phyloP scores from a whole-genome alignment of 768 basidiomycete species.

The Trametes elegans region DNA sequence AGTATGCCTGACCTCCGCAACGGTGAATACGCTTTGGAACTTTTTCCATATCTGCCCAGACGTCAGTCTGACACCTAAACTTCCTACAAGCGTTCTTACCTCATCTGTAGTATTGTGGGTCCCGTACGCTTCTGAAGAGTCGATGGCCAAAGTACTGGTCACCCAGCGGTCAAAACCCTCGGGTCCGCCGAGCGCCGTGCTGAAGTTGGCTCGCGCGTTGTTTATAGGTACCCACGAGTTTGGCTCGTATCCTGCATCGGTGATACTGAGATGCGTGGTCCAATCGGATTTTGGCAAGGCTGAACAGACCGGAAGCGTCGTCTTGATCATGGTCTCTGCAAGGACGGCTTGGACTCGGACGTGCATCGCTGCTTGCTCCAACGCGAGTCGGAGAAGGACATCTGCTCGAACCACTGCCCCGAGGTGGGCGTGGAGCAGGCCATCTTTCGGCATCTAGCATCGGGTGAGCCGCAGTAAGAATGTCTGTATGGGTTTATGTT shows the following conservation, averaged over 20 bases:
- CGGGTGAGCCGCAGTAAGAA: not conserved
- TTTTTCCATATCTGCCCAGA: constrained; percentile 67
- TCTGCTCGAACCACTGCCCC: constrained; percentile 63
- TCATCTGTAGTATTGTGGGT: constrained; percentile 69
- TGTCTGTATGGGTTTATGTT: not conserved
- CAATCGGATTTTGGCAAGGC: constrained; percentile 38
- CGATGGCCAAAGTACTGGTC: constrained; percentile 55
- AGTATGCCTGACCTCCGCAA: too few relatives aligned
- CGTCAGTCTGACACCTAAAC: not conserved
- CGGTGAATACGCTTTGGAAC: constrained; percentile 52
- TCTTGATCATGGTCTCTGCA: constrained; percentile 39
- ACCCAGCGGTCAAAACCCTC: constrained; percentile 71
- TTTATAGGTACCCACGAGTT: constrained; percentile 53
- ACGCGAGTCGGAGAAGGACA: constrained; percentile 52
- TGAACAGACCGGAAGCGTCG: constrained; percentile 49
- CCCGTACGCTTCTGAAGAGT: constrained; percentile 66
- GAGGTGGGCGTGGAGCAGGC: constrained; percentile 67
- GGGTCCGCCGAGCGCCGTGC: constrained; percentile 50
- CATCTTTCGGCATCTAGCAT: constrained; percentile 77
- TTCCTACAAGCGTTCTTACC: constrained; percentile 32
- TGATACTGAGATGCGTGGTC: constrained; percentile 32
- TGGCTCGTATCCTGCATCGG: constrained; percentile 42
- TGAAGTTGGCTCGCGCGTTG: constrained; percentile 54
- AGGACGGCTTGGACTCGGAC: constrained; percentile 45
- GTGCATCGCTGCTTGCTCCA: constrained; percentile 58